Evolutionary conservation across 1,139 yeast genomes (phyloP).

Genomic region (Scheffersomyces stambukii): DNA sequence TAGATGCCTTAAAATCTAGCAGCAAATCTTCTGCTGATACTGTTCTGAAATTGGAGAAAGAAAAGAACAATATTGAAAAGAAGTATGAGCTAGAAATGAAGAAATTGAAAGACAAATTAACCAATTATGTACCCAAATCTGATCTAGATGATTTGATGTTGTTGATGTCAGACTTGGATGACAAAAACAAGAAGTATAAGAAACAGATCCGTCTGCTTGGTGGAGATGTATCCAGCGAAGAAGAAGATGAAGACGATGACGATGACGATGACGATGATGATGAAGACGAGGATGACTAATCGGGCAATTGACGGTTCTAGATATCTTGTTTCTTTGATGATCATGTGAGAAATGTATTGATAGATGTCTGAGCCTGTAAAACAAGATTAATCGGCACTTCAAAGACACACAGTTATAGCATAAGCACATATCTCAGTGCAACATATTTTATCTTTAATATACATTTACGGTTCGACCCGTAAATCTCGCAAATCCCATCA

Average conservation of each 20-base stretch:
- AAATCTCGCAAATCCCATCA: too few relatives aligned
- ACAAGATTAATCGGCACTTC: neutral
- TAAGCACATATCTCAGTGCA: too few relatives aligned
- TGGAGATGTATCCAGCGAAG: constrained; percentile 44
- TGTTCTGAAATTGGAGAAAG: too few relatives aligned
- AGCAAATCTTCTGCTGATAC: too few relatives aligned
- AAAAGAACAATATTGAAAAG: constrained; percentile 7
- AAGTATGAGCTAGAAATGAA: constrained; percentile 10
- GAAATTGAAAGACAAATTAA: constrained; percentile 13
- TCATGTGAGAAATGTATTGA: too few relatives aligned
- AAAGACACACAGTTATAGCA: too few relatives aligned
- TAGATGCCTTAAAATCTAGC: constrained; percentile 3
- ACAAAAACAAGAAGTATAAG: constrained; percentile 59
- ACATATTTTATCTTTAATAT: too few relatives aligned
- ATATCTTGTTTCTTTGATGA: too few relatives aligned
- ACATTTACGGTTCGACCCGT: too few relatives aligned
- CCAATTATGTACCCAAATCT: constrained; percentile 43
- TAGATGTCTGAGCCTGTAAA: neutral
- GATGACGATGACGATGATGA: constrained; percentile 25
- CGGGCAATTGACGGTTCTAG: too few relatives aligned
- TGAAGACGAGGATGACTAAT: constrained; percentile 15
- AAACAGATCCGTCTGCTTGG: constrained; percentile 46
- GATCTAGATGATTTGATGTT: constrained; percentile 78
- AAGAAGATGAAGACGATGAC: constrained; percentile 37
- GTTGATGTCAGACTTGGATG: constrained; percentile 71